phyloP scores from a whole-genome alignment of 2,329 filamentous ascomycete species.

The Coniochaeta sp. region DNA sequence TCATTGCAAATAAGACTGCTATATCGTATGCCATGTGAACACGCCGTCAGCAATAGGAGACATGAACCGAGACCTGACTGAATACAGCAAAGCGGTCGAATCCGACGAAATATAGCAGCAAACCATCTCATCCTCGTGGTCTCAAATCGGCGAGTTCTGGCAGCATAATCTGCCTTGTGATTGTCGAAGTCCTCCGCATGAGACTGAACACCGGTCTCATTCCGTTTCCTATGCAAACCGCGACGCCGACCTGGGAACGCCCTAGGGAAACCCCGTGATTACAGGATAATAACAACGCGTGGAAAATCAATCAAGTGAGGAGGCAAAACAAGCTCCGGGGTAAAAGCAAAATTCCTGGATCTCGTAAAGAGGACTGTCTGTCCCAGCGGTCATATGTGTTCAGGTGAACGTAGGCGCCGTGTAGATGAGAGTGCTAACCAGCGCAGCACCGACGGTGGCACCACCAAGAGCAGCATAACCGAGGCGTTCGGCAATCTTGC shows the following conservation, averaged over 20 bases:
- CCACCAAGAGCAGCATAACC: slow-evolving; percentile 29
- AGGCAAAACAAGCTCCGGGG: neutral
- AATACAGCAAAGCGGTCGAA: too few species aligned
- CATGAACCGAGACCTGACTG: neutral
- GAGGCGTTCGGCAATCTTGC: slow-evolving; percentile 21
- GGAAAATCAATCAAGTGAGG: neutral
- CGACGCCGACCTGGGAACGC: neutral
- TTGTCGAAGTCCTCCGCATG: neutral
- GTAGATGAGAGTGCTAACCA: slow-evolving; percentile 28
- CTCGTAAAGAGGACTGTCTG: neutral
- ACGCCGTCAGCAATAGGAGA: neutral
- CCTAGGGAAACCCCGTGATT: neutral
- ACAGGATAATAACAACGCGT: neutral
- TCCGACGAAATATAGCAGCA: neutral
- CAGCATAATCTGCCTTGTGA: neutral
- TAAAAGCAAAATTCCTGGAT: neutral
- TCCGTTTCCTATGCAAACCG: neutral
- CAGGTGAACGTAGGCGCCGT: slow-evolving; percentile 26
- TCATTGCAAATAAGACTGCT: neutral
- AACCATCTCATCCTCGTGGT: neutral
- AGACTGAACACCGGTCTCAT: neutral
- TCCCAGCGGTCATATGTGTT: neutral
- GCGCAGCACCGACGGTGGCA: slow-evolving; percentile 23
- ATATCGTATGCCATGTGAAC: neutral
- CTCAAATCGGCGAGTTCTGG: neutral